Evolutionary conservation across 1,284 basidiomycete species (phyloP).

Genomic region (Ustilago crameri): DNA sequence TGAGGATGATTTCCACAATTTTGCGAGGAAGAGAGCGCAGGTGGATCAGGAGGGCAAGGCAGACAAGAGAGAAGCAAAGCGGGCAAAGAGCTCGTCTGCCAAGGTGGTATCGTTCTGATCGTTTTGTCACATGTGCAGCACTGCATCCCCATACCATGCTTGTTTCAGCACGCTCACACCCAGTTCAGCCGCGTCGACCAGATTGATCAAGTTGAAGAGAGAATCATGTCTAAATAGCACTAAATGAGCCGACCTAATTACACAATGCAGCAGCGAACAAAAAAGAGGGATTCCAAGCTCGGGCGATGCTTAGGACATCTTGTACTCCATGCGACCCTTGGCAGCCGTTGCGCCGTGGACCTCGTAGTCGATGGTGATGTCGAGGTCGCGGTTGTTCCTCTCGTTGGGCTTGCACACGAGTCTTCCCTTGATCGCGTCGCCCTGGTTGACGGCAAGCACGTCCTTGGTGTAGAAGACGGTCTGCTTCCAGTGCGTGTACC

Average conservation of each 20-base stretch:
- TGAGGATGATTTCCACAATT: conserved; percentile 89
- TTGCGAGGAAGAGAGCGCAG: conserved; percentile 75
- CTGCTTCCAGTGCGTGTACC: conserved; percentile 69
- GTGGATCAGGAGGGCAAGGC: conserved; percentile 70
- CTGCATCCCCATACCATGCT: not conserved
- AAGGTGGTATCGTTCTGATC: conserved; percentile 43
- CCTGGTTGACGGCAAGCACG: conserved; percentile 60
- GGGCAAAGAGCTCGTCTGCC: conserved; percentile 11
- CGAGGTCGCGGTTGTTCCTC: conserved; percentile 65
- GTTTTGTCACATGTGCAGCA: not conserved
- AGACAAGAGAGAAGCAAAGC: conserved; percentile 10
- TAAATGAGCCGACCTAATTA: not conserved
- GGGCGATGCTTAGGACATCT: conserved; percentile 54
- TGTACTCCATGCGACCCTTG: conserved; percentile 62
- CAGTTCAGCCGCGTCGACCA: not conserved
- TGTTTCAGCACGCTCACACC: not conserved
- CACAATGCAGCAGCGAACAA: not conserved
- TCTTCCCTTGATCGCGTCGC: conserved; percentile 59
- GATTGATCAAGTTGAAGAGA: not conserved
- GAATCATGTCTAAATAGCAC: conserved; percentile 4
- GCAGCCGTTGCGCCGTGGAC: conserved; percentile 47
- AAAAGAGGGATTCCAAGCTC: too few relatives aligned
- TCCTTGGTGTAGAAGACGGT: conserved; percentile 68
- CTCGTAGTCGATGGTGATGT: conserved; percentile 63
- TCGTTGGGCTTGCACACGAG: conserved; percentile 62